phyloP scores from a whole-genome alignment of 306 rosid species.

The Ammopiptanthus mongolicus region DNA sequence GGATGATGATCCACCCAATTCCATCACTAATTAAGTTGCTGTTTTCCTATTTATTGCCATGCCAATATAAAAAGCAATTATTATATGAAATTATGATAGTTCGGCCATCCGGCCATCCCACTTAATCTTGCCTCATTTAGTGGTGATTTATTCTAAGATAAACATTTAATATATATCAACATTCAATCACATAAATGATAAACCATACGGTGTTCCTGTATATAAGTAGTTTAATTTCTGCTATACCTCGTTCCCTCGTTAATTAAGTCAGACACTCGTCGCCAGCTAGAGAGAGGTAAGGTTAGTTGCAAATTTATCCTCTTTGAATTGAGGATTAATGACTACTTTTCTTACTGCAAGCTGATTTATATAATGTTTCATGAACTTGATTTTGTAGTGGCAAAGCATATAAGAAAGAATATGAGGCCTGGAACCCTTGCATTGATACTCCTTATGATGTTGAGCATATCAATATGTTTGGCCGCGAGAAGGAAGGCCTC shows the following conservation, averaged over 20 bases:
- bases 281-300: background rate
- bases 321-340: too few species aligned
- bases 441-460: conserved; percentile 13
- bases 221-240: background rate
- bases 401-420: background rate
- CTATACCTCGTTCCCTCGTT: background rate
- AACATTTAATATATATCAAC: background rate
- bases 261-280: background rate
- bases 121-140: conserved; percentile 13
- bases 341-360: background rate
- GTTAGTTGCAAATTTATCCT: too few species aligned
- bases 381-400: background rate
- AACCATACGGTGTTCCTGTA: background rate
- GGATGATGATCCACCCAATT: background rate
- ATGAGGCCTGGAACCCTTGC: background rate
- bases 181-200: background rate
- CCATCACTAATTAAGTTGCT: conserved; percentile 1
- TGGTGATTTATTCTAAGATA: background rate
- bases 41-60: conserved; percentile 8
- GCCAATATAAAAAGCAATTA: background rate
- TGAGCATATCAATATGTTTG: background rate
- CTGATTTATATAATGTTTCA: background rate
- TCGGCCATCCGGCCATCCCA: conserved; percentile 26
- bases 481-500: background rate
- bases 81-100: background rate